Evolutionary conservation across 2,329 filamentous ascomycete species (phyloP).

Genomic region (Fusarium austroafricanum): DNA sequence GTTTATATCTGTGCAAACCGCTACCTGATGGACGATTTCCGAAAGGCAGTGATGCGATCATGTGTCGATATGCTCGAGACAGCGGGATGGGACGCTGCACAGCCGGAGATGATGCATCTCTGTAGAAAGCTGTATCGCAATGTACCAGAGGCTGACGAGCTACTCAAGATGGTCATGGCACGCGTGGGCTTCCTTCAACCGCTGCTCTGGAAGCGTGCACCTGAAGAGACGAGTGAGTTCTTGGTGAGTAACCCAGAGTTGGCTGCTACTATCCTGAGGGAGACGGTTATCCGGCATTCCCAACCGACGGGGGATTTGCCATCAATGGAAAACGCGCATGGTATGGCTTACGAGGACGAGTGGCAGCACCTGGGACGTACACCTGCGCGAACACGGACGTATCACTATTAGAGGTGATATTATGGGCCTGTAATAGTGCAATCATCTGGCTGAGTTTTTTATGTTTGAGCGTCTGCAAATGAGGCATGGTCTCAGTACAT

Average conservation of each 20-base stretch:
- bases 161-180: slow-evolving; percentile 62
- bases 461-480: not conserved
- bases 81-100: slow-evolving; percentile 56
- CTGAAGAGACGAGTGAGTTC: slow-evolving; percentile 56
- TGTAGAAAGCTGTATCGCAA: slow-evolving; percentile 58
- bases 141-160: slow-evolving; percentile 56
- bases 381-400: slow-evolving; percentile 1
- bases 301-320: slow-evolving; percentile 52
- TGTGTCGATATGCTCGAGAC: slow-evolving; percentile 61
- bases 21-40: slow-evolving; percentile 61
- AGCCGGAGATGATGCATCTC: slow-evolving; percentile 57
- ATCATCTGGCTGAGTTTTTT: not conserved
- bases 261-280: slow-evolving; percentile 58
- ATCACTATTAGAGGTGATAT: not conserved
- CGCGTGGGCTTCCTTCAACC: slow-evolving; percentile 62
- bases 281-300: slow-evolving; percentile 58
- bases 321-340: slow-evolving; percentile 54
- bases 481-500: not conserved
- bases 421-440: not conserved
- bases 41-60: slow-evolving; percentile 54
- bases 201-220: slow-evolving; percentile 56
- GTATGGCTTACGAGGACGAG: slow-evolving; percentile 20
- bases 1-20: slow-evolving; percentile 63
- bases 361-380: slow-evolving; percentile 18
- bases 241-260: slow-evolving; percentile 59